Evolutionary conservation across 805 yeast species (phyloP).

Genomic region (Starmera quercuum): DNA sequence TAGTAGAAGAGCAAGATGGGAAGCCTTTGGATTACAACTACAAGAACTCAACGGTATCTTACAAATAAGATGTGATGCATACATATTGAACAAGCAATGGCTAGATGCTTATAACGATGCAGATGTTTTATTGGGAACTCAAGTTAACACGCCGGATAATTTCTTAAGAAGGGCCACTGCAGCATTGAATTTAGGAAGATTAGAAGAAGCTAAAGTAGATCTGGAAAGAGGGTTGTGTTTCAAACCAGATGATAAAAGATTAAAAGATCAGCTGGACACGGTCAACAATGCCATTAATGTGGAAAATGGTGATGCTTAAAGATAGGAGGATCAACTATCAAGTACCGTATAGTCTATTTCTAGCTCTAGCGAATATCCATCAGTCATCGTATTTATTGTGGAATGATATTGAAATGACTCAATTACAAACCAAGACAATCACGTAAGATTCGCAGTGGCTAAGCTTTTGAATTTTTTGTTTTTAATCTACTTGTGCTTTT

Average conservation of each 20-base stretch:
- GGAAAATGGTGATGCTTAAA: slow-evolving; percentile 47
- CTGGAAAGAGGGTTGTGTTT: slow-evolving; percentile 71
- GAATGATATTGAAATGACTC: no score
- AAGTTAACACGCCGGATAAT: slow-evolving; percentile 49
- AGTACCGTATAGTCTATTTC: no score
- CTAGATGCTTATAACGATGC: slow-evolving; percentile 62
- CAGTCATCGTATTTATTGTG: no score
- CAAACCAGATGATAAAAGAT: slow-evolving; percentile 42
- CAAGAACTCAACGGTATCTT: slow-evolving; percentile 61
- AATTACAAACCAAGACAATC: no score
- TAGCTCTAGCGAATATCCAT: no score
- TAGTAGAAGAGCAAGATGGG: slow-evolving; percentile 62
- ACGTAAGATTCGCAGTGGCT: no score
- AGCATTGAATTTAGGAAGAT: slow-evolving; percentile 51
- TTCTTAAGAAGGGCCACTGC: slow-evolving; percentile 67
- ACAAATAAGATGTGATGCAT: slow-evolving; percentile 66
- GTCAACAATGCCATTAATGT: slow-evolving; percentile 41
- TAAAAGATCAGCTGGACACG: slow-evolving; percentile 39
- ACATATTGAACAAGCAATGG: slow-evolving; percentile 45
- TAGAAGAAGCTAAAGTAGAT: slow-evolving; percentile 53
- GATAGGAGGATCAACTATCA: no score
- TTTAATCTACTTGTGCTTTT: no score
- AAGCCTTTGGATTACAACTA: slow-evolving; percentile 62
- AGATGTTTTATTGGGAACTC: slow-evolving; percentile 30
- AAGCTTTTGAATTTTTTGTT: no score